A percentile compares a stretch with the other conserved stretches of the same genome.
Conservation (phyloP, 2,329 filamentous ascomycete genomes). For the Verticillium tricorpus region DNA sequence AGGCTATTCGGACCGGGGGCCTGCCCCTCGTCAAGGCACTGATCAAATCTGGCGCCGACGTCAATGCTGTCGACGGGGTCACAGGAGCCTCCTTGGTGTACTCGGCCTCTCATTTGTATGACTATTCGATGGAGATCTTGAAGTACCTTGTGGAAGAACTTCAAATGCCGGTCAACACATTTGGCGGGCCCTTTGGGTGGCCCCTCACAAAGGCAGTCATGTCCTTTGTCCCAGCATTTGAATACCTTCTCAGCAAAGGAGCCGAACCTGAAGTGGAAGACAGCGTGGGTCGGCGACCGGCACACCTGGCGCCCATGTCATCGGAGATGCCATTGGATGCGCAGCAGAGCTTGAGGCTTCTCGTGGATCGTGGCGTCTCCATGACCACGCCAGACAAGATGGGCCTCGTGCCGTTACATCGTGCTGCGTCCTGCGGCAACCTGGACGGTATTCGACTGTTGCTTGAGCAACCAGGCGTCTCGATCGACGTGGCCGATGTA, state of each 20-base stretch:
- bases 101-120: neutral
- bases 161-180: neutral
- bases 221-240: neutral
- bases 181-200: neutral
- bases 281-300: neutral
- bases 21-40: neutral
- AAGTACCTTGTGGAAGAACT: slow-evolving; percentile 13
- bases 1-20: neutral
- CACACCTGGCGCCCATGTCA: slow-evolving; percentile 1
- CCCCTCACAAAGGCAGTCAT: neutral
- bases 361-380: neutral
- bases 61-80: neutral
- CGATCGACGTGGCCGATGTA: slow-evolving; percentile 10
- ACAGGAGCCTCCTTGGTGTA: neutral
- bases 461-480: neutral
- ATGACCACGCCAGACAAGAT: neutral
- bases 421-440: neutral
- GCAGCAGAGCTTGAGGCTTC: neutral
- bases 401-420: slow-evolving; percentile 2
- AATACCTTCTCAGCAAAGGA: slow-evolving; percentile 1
- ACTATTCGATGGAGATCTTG: neutral
- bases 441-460: neutral
- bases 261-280: slow-evolving; percentile 1
- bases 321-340: neutral
- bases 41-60: neutral